Percentiles rank a stretch among this genome's conserved stretches.
Conservation (phyloP, 2,329 filamentous ascomycete species). For the Aureobasidium vineae region DNA sequence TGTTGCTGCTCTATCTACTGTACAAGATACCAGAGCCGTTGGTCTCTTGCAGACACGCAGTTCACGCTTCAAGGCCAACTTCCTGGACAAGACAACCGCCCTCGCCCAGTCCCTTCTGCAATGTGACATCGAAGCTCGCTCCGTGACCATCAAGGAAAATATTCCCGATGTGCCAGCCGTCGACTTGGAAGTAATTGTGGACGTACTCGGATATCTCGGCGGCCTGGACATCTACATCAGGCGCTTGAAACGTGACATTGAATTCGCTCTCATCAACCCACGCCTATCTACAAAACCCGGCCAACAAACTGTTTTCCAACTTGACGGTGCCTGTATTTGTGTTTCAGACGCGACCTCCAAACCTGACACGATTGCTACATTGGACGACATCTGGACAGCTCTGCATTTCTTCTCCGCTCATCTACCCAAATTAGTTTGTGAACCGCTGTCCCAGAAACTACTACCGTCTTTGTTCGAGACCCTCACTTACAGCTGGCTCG, state of each 20-base stretch:
- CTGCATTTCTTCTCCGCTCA: slow-evolving; percentile 53
- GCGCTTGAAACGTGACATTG: slow-evolving; percentile 34
- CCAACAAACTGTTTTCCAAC: slow-evolving; percentile 28
- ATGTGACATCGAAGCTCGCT: slow-evolving; percentile 57
- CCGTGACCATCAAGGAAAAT: slow-evolving; percentile 56
- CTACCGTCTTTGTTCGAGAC: slow-evolving; percentile 66
- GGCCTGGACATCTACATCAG: slow-evolving; percentile 29
- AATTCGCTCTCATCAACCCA: slow-evolving; percentile 35
- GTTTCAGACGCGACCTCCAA: slow-evolving; percentile 16
- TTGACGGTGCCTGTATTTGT: slow-evolving; percentile 35
- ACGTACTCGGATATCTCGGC: slow-evolving; percentile 32
- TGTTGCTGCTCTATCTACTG: slow-evolving; percentile 52
- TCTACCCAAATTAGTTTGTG: slow-evolving; percentile 50
- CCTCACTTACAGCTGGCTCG: slow-evolving; percentile 72
- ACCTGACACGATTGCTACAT: slow-evolving; percentile 35
- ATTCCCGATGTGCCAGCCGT: slow-evolving; percentile 37
- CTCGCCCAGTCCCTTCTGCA: slow-evolving; percentile 70
- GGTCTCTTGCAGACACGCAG: slow-evolving; percentile 58
- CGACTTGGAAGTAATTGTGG: slow-evolving; percentile 12
- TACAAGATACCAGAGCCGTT: slow-evolving; percentile 61
- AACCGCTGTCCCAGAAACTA: slow-evolving; percentile 64
- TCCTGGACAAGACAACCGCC: slow-evolving; percentile 58
- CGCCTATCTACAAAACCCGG: slow-evolving; percentile 31
- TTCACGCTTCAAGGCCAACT: slow-evolving; percentile 17
- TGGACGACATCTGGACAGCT: slow-evolving; percentile 46